phyloP scores from a whole-genome alignment of 2,329 filamentous ascomycete species.

The Lasiodiplodia citricola region DNA sequence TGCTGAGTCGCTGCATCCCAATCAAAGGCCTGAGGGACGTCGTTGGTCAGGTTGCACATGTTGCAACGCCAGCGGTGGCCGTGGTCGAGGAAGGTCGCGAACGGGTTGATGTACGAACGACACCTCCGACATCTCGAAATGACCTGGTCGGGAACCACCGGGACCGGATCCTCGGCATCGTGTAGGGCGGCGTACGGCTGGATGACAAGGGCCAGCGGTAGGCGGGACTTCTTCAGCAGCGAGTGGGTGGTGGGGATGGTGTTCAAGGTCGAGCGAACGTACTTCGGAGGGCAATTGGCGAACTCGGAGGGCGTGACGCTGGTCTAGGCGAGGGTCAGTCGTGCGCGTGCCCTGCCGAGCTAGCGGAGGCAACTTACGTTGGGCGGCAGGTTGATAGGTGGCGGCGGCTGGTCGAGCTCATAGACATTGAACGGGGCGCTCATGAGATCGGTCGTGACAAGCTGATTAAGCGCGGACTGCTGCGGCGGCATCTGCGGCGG shows the following conservation, averaged over 20 bases:
- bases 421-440: constrained; percentile 93
- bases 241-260: constrained; percentile 91
- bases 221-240: constrained; percentile 92
- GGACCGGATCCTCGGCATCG: constrained; percentile 88
- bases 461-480: constrained; percentile 72
- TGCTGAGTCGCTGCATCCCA: constrained; percentile 95
- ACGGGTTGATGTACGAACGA: constrained; percentile 97
- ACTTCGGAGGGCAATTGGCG: constrained; percentile 92
- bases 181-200: constrained; percentile 94
- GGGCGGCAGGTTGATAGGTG: constrained; percentile 85
- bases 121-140: constrained; percentile 96
- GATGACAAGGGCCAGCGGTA: constrained; percentile 94
- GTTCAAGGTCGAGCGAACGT: constrained; percentile 93
- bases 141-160: constrained; percentile 93
- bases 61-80: constrained; percentile 99
- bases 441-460: constrained; percentile 89
- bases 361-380: constrained; percentile 64
- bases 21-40: constrained; percentile 98
- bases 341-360: constrained; percentile 24
- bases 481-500: constrained; percentile 24
- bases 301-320: constrained; percentile 89
- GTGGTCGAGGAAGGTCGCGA: constrained; percentile 93
- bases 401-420: constrained; percentile 89
- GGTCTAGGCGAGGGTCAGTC: constrained; percentile 63
- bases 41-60: constrained; percentile 99